Conservation (phyloP, 2,329 filamentous ascomycete species). For the Colletotrichum graminicola region DNA sequence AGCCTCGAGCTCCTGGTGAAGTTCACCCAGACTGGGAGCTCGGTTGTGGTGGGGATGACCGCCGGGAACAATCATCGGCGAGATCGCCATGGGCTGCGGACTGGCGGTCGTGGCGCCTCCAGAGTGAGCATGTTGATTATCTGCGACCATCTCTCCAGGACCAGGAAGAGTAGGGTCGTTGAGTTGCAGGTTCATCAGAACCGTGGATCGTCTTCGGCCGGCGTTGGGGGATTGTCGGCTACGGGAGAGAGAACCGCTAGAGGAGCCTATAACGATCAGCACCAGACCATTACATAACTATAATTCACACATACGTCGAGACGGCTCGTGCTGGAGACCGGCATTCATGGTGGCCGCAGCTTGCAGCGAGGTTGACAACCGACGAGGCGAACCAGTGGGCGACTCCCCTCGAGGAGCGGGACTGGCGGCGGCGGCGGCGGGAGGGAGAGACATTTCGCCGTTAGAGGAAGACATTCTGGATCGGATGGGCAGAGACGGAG, state of each 20-base stretch:
- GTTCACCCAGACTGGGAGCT: constrained; percentile 78
- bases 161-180: constrained; percentile 77
- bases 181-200: constrained; percentile 79
- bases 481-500: constrained; percentile 27
- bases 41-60: constrained; percentile 73
- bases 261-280: constrained; percentile 56
- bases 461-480: constrained; percentile 41
- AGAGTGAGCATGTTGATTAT: constrained; percentile 53
- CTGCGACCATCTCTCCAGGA: constrained; percentile 75
- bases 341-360: constrained; percentile 84
- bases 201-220: constrained; percentile 73
- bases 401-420: constrained; percentile 57
- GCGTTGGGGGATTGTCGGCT: constrained; percentile 60
- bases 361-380: constrained; percentile 78
- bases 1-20: constrained; percentile 83
- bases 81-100: constrained; percentile 61
- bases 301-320: constrained; percentile 60
- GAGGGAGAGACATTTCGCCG: constrained; percentile 38
- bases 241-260: constrained; percentile 64
- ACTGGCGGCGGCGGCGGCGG: constrained; percentile 10
- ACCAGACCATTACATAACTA: neutral
- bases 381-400: constrained; percentile 72
- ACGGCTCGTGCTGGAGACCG: constrained; percentile 75
- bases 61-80: constrained; percentile 55
- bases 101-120: constrained; percentile 51